A percentile compares a stretch with the other conserved stretches of the same genome.
These are phyloP conservation scores for Apium graveolens DNA, from an alignment of 129 eudicot species.

Conservation along the genomic window DNA sequence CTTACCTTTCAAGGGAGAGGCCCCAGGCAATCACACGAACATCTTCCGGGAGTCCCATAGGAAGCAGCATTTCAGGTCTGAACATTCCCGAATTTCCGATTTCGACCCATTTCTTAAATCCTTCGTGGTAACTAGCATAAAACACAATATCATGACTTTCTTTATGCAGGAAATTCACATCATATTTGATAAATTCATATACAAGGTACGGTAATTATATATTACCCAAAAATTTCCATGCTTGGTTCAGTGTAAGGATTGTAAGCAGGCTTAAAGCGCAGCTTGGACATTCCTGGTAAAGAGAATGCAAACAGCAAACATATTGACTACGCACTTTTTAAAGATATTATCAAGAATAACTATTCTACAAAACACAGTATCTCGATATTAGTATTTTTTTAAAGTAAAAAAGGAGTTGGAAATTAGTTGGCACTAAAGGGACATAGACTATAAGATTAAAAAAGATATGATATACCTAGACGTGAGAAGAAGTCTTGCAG, in stretches of 20 bases:
- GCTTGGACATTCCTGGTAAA: slow-evolving; percentile 77
- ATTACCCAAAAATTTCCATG: slow-evolving; percentile 95
- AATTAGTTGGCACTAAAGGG: not conserved
- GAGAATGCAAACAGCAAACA: not conserved
- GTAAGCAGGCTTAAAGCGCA: slow-evolving; percentile 97
- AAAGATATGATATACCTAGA: slow-evolving; percentile 39
- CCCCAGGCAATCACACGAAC: slow-evolving; percentile 86
- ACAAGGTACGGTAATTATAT: not conserved
- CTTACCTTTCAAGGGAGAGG: slow-evolving; percentile 9
- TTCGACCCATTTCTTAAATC: slow-evolving; percentile 91
- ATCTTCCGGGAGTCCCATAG: slow-evolving; percentile 97
- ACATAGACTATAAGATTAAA: not conserved
- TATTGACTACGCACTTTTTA: not conserved
- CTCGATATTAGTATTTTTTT: not conserved
- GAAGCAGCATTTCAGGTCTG: slow-evolving; percentile 97
- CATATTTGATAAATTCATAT: not conserved
- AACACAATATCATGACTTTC: not conserved
- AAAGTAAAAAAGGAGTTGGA: not conserved
- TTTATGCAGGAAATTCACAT: not conserved
- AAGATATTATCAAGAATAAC: not conserved
- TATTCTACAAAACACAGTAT: not conserved
- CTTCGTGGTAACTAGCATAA: slow-evolving; percentile 80
- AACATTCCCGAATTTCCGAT: slow-evolving; percentile 98
- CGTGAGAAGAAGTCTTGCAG: slow-evolving; percentile 84
- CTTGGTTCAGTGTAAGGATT: slow-evolving; percentile 99